Evolutionary conservation across 208 protist species (phyloP).

Genomic region (Phytomonas sp.): DNA sequence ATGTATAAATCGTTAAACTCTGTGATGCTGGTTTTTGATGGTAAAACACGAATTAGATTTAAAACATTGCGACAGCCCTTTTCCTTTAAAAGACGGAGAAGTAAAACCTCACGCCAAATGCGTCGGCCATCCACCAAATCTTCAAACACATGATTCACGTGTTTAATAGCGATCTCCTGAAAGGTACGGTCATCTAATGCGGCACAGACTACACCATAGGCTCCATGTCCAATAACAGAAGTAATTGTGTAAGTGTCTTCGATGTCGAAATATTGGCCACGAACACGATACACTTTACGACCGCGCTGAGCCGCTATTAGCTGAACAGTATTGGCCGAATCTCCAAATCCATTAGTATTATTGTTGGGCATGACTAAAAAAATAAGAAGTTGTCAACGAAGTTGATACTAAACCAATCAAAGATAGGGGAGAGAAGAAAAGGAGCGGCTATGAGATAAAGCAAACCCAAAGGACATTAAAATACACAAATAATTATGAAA

Average conservation of each 20-base stretch:
- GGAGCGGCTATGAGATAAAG: not conserved
- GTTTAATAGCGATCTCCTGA: constrained; percentile 96
- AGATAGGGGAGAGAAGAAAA: not conserved
- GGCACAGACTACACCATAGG: constrained; percentile 85
- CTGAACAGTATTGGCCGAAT: constrained; percentile 25
- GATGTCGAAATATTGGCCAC: constrained; percentile 81
- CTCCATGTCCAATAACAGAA: constrained; percentile 75
- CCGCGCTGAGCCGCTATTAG: constrained; percentile 65
- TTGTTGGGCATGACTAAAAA: not conserved
- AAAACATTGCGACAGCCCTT: constrained; percentile 92
- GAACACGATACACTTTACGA: constrained; percentile 83
- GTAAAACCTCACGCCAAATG: constrained; percentile 94
- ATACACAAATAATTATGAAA: constrained; percentile 3
- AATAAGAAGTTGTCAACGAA: not conserved
- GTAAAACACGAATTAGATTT: constrained; percentile 56
- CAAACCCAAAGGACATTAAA: not conserved
- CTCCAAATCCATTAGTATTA: not conserved
- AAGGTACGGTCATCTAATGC: constrained; percentile 70
- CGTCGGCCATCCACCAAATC: constrained; percentile 93
- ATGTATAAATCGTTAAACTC: constrained; percentile 86
- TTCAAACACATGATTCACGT: constrained; percentile 92
- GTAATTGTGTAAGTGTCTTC: constrained; percentile 83
- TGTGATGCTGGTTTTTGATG: constrained; percentile 50
- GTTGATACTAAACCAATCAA: not conserved
- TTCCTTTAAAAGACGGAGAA: constrained; percentile 87